These are phyloP conservation scores for Fabrea salina DNA, from an alignment of 169 alveolate genomes.

Conservation along the genomic window DNA sequence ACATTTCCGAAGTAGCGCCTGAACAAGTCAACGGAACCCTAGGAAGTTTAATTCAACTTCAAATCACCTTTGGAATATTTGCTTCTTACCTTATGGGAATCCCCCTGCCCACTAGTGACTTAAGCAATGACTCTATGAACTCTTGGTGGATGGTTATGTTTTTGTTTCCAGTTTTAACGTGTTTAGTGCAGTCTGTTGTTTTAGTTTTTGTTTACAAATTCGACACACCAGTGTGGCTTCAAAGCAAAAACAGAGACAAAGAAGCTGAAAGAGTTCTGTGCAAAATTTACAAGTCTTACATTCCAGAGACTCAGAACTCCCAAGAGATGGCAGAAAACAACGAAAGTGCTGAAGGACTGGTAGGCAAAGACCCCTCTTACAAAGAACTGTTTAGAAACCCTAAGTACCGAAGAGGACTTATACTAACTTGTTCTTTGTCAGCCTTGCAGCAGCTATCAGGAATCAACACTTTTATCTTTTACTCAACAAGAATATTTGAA, in stretches of 20 bases:
- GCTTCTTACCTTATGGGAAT: background rate
- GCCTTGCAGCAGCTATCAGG: constrained; percentile 48
- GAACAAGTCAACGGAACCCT: background rate
- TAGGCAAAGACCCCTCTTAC: no score
- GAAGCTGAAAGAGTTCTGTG: background rate
- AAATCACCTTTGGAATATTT: background rate
- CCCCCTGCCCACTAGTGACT: constrained; percentile 10
- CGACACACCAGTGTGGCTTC: constrained; percentile 25
- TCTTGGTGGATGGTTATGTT: background rate
- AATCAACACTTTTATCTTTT: constrained; percentile 51
- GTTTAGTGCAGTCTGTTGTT: background rate
- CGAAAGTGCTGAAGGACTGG: no score
- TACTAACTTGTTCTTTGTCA: background rate
- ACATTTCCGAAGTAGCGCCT: background rate
- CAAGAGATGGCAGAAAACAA: no score
- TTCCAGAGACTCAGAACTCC: no score
- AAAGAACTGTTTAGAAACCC: no score
- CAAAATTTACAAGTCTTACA: background rate
- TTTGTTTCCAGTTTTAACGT: background rate
- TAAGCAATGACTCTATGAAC: background rate
- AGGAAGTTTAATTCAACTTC: background rate
- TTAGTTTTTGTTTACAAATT: background rate
- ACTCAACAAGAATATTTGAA: constrained; percentile 41
- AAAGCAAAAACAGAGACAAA: background rate
- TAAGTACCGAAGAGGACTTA: no score